Evolutionary conservation across 2,329 filamentous ascomycete genomes (phyloP).

Genomic region (Simplicillium sp.): DNA sequence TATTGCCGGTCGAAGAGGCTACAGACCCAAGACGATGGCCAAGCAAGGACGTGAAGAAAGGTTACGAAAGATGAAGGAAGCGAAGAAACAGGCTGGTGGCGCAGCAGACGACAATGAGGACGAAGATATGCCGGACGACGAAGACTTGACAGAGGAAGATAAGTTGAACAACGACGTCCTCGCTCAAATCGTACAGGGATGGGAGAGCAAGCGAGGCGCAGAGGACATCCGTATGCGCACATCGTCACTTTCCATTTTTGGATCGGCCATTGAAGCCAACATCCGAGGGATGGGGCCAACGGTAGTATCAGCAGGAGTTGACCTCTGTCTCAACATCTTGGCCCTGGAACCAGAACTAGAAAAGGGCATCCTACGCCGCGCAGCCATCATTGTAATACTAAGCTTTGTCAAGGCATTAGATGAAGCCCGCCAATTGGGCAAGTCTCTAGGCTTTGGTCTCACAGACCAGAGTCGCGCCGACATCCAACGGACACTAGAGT

Average conservation of each 20-base stretch:
- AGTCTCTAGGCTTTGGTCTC: constrained; percentile 41
- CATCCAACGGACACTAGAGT: constrained; percentile 51
- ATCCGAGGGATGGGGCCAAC: constrained; percentile 43
- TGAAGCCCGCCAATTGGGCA: constrained; percentile 34
- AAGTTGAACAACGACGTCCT: constrained; percentile 39
- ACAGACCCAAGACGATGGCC: constrained; percentile 48
- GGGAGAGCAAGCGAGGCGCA: constrained; percentile 54
- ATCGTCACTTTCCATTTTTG: constrained; percentile 59
- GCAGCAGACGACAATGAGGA: constrained; percentile 32
- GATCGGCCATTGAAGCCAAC: constrained; percentile 49
- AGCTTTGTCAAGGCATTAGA: constrained; percentile 53
- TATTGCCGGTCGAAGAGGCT: constrained; percentile 53
- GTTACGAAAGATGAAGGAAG: constrained; percentile 35
- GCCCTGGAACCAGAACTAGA: constrained; percentile 50
- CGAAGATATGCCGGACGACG: constrained; percentile 33
- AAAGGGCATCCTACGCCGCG: constrained; percentile 55
- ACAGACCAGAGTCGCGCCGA: constrained; percentile 48
- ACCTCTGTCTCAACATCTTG: constrained; percentile 53
- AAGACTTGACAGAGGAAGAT: constrained; percentile 33
- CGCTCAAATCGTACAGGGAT: constrained; percentile 53
- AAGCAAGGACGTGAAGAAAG: constrained; percentile 43
- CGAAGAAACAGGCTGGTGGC: constrained; percentile 34
- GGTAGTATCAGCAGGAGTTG: constrained; percentile 46
- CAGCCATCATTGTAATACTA: constrained; percentile 55
- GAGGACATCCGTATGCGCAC: constrained; percentile 63